Evolutionary conservation across 2,329 filamentous ascomycete species (phyloP).

Genomic region (Verticillium alfalfae): DNA sequence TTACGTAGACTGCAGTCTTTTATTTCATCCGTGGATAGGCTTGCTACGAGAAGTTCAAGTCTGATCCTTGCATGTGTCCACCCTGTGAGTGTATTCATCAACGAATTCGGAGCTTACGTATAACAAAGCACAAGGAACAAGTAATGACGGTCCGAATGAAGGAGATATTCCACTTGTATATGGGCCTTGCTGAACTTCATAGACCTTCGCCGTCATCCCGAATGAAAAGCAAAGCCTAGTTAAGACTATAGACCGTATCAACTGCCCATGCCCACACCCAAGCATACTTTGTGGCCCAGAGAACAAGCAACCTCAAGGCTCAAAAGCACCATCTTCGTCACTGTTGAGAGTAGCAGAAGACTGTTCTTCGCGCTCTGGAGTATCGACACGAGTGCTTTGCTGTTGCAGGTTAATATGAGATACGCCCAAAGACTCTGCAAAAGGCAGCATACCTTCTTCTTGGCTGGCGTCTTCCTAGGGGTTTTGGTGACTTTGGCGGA

Average conservation of each 20-base stretch:
- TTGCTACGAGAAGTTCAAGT: no score
- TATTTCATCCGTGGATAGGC: no score
- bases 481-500: conserved; percentile 22
- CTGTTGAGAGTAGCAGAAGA: neutral
- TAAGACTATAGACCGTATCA: neutral
- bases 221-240: no score
- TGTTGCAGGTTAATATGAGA: neutral
- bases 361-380: neutral
- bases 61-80: no score
- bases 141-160: no score
- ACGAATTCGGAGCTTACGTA: no score
- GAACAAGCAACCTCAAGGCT: neutral
- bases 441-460: conserved; percentile 15
- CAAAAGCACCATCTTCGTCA: neutral
- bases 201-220: no score
- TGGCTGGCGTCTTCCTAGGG: conserved; percentile 22
- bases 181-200: no score
- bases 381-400: neutral
- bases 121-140: no score
- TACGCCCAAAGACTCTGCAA: neutral
- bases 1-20: no score
- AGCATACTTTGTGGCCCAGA: neutral
- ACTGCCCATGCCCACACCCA: neutral
- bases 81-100: no score
- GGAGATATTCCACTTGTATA: no score